Evolutionary conservation across 495 filamentous ascomycete species (phyloP), one percentile per base, ranked within the genome.

Genomic region (Penicillium salamii): DNA sequence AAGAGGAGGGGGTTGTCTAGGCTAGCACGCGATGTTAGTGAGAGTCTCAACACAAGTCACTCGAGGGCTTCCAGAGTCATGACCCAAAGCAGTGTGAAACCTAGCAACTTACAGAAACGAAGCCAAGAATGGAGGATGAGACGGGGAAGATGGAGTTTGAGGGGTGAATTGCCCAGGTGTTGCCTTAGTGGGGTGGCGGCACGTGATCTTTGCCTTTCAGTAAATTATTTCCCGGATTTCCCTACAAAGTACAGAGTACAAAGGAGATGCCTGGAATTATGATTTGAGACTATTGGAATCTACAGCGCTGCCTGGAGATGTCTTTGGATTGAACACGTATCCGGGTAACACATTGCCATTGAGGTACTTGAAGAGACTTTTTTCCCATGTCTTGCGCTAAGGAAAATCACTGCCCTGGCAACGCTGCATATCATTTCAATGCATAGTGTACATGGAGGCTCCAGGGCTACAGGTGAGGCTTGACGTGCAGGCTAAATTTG

Each of bases 131-230:
- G 57, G 58, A 57, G 57, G 56, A 60, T 47, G 63, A 46, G 20
- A 46, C 43, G 65, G 62, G 64, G 63, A 62, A 62, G 59, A 63
- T 65, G 54, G 61, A 66, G 60, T 64, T 66, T 65, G 67, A 63
- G 67, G 61, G 59, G 66, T 48, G 46, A 48, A 48, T 62, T 62
- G 64, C 58, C 61, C 60, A 61, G 61, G 65, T 65, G 62, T 66
- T 69, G 61, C 58, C 57, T 64, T 62, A 54, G 66, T 47, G 48
- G 31, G 56, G 42, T 50, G 41, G 39, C 51, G 49, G 56, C 69
- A 70, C 69, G 67, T 72, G 69, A 68, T 60, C 45, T 51, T 38
- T 41, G 51, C 19, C 42, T 52, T 42, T 52, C 36, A 42, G 47
- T 58, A 56, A 61, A 61, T 58, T 48, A 55, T 43, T 39, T 46